These are phyloP conservation scores for Populus simonii DNA, from an alignment of 345 rosid genomes.

Conservation along the genomic window DNA sequence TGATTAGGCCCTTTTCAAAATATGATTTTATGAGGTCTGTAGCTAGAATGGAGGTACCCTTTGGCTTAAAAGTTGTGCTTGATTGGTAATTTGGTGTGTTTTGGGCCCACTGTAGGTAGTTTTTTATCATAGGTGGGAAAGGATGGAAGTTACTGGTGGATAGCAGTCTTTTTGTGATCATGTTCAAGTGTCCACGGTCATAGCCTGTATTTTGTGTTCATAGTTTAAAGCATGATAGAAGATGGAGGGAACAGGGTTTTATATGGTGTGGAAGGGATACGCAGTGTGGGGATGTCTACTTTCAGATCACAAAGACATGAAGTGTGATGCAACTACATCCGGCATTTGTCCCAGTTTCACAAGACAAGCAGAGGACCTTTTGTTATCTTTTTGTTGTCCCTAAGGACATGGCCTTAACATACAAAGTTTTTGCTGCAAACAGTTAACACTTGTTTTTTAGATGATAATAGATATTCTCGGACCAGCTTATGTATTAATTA, in stretches of 20 bases:
- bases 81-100: conserved; percentile 14
- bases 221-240: neutral
- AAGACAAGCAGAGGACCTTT: neutral
- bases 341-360: neutral
- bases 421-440: neutral
- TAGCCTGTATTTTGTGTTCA: neutral
- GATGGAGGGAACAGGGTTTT: neutral
- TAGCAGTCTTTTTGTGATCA: conserved; percentile 33
- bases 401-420: neutral
- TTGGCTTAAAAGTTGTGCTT: conserved; percentile 26
- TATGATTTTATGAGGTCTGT: conserved; percentile 58
- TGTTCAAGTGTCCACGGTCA: conserved; percentile 8
- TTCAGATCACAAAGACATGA: neutral
- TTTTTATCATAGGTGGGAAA: conserved; percentile 40
- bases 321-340: neutral
- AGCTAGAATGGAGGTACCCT: conserved; percentile 56
- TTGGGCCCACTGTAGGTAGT: conserved; percentile 43
- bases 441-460: neutral
- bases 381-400: neutral
- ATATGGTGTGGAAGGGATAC: neutral
- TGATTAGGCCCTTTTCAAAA: conserved; percentile 40
- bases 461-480: too few species aligned
- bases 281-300: neutral
- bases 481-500: too few species aligned
- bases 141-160: conserved; percentile 29